Evolutionary conservation across 2,329 filamentous ascomycete species (phyloP).

Genomic region (Calonectria pseudoturangicola): DNA sequence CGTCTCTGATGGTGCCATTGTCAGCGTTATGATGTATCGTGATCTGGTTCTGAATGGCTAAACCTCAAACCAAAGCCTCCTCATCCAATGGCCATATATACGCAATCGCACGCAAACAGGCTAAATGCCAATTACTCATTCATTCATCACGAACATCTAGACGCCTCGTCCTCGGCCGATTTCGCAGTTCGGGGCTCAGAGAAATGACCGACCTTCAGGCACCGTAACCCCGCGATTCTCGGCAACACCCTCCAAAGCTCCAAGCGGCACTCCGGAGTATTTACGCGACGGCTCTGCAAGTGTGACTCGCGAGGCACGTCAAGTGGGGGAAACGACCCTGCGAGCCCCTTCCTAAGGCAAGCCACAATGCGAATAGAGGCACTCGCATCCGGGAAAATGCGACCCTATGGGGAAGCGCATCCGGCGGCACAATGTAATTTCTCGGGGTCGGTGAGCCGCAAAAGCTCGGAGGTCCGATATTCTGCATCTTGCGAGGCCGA

Average conservation of each 20-base stretch:
- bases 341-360: constrained; percentile 21
- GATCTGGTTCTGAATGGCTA: not conserved
- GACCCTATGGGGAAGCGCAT: not conserved
- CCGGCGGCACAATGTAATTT: not conserved
- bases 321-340: constrained; percentile 14
- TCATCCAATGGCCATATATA: constrained; percentile 34
- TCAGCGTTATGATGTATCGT: not conserved
- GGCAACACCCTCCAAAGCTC: not conserved
- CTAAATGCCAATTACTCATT: not conserved
- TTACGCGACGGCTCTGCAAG: not conserved
- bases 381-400: constrained; percentile 20
- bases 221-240: constrained; percentile 12
- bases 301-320: not conserved
- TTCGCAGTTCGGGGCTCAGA: constrained; percentile 31
- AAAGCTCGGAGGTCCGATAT: not conserved
- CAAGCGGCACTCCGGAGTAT: not conserved
- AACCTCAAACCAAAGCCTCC: not conserved
- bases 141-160: not conserved
- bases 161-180: constrained; percentile 38
- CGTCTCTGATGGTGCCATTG: constrained; percentile 47
- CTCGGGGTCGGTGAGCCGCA: not conserved
- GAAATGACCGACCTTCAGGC: not conserved
- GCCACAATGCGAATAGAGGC: constrained; percentile 24
- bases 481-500: not conserved
- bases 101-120: not conserved